Evolutionary conservation across 805 yeast genomes (phyloP).

Genomic region (Spathaspora boniae): DNA sequence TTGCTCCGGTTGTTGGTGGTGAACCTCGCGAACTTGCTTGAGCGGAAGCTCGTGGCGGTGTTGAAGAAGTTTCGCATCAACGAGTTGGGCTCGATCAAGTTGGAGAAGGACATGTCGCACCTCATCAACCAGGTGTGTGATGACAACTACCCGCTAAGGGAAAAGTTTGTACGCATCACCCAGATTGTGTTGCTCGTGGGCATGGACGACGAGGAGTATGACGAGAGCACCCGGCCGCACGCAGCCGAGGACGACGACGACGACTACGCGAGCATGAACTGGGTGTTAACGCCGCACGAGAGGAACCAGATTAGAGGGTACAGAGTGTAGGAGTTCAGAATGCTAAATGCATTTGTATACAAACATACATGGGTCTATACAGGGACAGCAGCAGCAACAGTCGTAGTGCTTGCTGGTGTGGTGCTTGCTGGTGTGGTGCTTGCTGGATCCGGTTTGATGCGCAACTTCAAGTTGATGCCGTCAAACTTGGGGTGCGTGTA

Average conservation of each 20-base stretch:
- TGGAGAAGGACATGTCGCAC: constrained; percentile 77
- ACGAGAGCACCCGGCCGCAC: constrained; percentile 32
- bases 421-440: not conserved
- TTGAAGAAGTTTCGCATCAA: constrained; percentile 59
- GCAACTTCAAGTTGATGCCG: constrained; percentile 36
- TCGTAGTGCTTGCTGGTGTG: constrained; percentile 1
- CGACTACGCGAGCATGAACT: constrained; percentile 39
- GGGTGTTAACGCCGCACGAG: constrained; percentile 80
- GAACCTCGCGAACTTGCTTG: constrained; percentile 54
- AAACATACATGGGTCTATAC: too few species aligned
- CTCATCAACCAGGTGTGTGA: constrained; percentile 73
- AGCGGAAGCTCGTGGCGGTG: constrained; percentile 63
- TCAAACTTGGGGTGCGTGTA: constrained; percentile 81
- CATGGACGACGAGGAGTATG: constrained; percentile 63
- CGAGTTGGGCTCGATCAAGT: constrained; percentile 76
- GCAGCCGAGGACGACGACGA: constrained; percentile 20
- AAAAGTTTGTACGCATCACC: constrained; percentile 73
- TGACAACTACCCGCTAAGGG: constrained; percentile 69
- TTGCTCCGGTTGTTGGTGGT: constrained; percentile 50
- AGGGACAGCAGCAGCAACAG: too few species aligned
- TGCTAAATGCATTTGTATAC: not conserved
- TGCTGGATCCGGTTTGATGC: constrained; percentile 37
- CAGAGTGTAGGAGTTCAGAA: constrained; percentile 38
- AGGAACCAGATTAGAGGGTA: constrained; percentile 58
- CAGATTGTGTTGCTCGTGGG: constrained; percentile 82